Conservation (phyloP, 1,139 yeast genomes). For the Arxiozyma heterogenica region DNA sequence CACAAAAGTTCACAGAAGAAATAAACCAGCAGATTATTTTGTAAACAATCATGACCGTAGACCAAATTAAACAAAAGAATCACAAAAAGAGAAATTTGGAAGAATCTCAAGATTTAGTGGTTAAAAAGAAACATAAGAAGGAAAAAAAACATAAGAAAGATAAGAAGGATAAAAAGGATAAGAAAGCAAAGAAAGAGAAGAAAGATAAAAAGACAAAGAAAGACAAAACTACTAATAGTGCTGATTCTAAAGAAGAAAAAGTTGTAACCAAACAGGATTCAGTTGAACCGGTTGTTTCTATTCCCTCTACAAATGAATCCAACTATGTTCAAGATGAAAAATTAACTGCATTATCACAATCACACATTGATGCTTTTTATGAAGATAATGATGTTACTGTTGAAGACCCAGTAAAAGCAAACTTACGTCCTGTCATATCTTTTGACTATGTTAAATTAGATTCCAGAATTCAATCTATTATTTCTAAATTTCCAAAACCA, state of each 20-base stretch:
- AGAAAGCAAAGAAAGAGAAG: neutral
- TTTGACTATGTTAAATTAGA: slow-evolving; percentile 57
- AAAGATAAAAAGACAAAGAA: slow-evolving; percentile 13
- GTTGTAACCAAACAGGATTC: neutral
- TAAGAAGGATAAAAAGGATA: slow-evolving; percentile 22
- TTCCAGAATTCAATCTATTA: slow-evolving; percentile 44
- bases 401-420: slow-evolving; percentile 51
- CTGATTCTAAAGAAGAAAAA: neutral
- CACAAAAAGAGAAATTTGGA: slow-evolving; percentile 25
- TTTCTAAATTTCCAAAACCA: slow-evolving; percentile 73
- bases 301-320: slow-evolving; percentile 2
- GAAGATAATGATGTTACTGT: slow-evolving; percentile 68
- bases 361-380: slow-evolving; percentile 54
- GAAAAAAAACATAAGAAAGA: slow-evolving; percentile 22
- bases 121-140: slow-evolving; percentile 30
- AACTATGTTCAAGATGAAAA: slow-evolving; percentile 24
- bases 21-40: too few relatives aligned
- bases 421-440: slow-evolving; percentile 59
- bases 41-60: slow-evolving; percentile 33
- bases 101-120: slow-evolving; percentile 22
- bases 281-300: neutral
- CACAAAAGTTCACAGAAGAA: neutral
- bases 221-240: neutral
- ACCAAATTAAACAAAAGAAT: slow-evolving; percentile 36
- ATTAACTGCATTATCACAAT: slow-evolving; percentile 36